Base-by-base conservation (phyloP, 2,329 filamentous ascomycete species). In the Capronia epimyces region DNA sequence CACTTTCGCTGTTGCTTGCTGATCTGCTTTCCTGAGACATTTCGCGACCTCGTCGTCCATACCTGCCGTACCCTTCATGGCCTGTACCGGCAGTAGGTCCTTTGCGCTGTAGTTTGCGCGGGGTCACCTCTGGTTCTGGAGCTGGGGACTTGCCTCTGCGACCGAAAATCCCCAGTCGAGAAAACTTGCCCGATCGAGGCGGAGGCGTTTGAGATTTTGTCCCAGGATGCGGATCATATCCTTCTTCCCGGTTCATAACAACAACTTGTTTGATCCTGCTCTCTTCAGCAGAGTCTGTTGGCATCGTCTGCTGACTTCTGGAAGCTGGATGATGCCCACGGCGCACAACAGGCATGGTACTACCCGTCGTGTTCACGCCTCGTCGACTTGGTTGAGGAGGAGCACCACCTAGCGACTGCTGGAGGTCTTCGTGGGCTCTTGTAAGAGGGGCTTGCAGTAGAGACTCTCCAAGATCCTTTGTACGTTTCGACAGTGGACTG, bases 31-130 rank as follows among this genome's bases (percentile, higher is more conserved):
- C 65, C 42, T 67, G 60, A 46, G 72, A 75, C 44, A 65, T 46
- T 52, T 69, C 72, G 46, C 73, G 67, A 39, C 72, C 72, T 36
- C 73, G 66, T 49, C 69, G 67, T 3, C 66, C 65, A 60, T 75
- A 73, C 58, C 67, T 75, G 10, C 72, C 72, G 58, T 78, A 77
- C 22, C 71, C 72, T 70, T 97, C 91, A 63, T 97, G 89, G 0
- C 91, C 91, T 31, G 91, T 97, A n/a, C 91, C 91, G 34, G 91
- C 91, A 13, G 79, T 81, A 18, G 91, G 91, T 0, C 91, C 90
- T 67, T 89, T 91, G 22, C 86, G 79, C 77, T 82, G 7, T 83
- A 81, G 31, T 77, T 75, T 64, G 78, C 81, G n/a, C 82, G 77
- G 0, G 66, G 53, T 16, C 67, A 67, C 9, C 69, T 81, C 75